Conservation (phyloP, 1,139 yeast species). For the Yamadazyma songkhlaensis region DNA sequence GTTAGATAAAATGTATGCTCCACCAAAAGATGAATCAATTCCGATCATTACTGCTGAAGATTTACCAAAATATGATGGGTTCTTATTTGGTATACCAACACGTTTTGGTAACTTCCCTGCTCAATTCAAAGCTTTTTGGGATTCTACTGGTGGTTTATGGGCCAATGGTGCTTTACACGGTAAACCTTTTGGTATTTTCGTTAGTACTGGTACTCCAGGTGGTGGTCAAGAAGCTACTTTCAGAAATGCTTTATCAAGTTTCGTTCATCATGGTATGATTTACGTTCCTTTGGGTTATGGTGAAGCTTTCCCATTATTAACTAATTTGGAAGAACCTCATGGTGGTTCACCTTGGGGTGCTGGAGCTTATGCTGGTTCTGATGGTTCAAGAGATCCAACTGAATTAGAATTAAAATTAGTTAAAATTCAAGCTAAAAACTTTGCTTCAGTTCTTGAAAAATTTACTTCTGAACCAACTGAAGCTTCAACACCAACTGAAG, state of each 20-base stretch:
- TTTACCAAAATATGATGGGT: conserved; percentile 43
- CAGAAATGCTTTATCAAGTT: conserved; percentile 30
- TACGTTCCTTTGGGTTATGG: conserved; percentile 50
- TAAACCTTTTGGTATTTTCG: conserved; percentile 47
- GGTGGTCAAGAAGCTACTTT: conserved; percentile 49
- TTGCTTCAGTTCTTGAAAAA: conserved; percentile 12
- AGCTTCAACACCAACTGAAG: conserved; percentile 9
- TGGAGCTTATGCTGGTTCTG: conserved; percentile 46
- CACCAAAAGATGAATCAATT: conserved; percentile 35
- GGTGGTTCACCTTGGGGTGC: conserved; percentile 55
- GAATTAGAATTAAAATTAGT: conserved; percentile 40
- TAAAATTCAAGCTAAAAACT: conserved; percentile 39
- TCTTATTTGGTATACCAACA: conserved; percentile 50
- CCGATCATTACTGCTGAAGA: conserved; percentile 42
- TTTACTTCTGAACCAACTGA: neutral
- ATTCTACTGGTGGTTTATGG: conserved; percentile 49
- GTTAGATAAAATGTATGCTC: conserved; percentile 39
- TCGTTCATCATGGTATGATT: conserved; percentile 51
- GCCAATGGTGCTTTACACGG: conserved; percentile 46
- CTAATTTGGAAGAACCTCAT: conserved; percentile 36
- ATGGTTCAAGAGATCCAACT: conserved; percentile 46
- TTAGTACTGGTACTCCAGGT: conserved; percentile 44
- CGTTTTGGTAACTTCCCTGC: conserved; percentile 49
- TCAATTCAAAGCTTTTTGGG: conserved; percentile 45
- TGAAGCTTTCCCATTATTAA: conserved; percentile 30